Percentiles rank a stretch among this genome's conserved stretches.
These are phyloP conservation scores for Ceratobasidium sp. DNA, from an alignment of 1,284 basidiomycete species.

Conservation along the genomic window DNA sequence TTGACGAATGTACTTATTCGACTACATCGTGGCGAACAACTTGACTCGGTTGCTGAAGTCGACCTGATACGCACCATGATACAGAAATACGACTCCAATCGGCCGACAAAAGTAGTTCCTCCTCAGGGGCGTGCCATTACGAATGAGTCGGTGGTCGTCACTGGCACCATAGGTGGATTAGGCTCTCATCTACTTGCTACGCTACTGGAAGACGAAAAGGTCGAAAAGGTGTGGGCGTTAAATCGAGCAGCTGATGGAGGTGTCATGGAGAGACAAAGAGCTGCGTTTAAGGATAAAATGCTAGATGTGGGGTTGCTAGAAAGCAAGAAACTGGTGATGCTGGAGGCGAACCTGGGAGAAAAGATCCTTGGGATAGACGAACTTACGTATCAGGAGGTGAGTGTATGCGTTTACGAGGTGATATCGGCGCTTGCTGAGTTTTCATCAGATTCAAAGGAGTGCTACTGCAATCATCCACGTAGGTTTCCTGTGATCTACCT, in stretches of 20 bases:
- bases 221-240: conserved; percentile 45
- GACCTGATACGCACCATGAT: neutral
- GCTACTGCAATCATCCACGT: conserved; percentile 58
- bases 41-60: neutral
- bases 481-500: neutral
- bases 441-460: conserved; percentile 26
- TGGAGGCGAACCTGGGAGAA: conserved; percentile 52
- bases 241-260: neutral
- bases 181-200: conserved; percentile 54
- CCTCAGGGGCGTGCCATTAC: conserved; percentile 34
- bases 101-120: conserved; percentile 47
- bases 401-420: conserved; percentile 7
- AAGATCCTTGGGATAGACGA: conserved; percentile 51
- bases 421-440: no score
- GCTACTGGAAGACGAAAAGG: conserved; percentile 48
- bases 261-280: conserved; percentile 7
- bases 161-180: conserved; percentile 58
- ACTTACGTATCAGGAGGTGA: conserved; percentile 53
- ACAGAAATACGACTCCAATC: neutral
- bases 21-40: neutral
- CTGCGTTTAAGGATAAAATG: conserved; percentile 36
- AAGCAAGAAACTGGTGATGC: conserved; percentile 41
- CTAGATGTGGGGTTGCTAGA: conserved; percentile 23
- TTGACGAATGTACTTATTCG: neutral
- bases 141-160: conserved; percentile 54